Evolutionary conservation across 768 basidiomycete species (phyloP).

Genomic region (Termitomyces sp.): DNA sequence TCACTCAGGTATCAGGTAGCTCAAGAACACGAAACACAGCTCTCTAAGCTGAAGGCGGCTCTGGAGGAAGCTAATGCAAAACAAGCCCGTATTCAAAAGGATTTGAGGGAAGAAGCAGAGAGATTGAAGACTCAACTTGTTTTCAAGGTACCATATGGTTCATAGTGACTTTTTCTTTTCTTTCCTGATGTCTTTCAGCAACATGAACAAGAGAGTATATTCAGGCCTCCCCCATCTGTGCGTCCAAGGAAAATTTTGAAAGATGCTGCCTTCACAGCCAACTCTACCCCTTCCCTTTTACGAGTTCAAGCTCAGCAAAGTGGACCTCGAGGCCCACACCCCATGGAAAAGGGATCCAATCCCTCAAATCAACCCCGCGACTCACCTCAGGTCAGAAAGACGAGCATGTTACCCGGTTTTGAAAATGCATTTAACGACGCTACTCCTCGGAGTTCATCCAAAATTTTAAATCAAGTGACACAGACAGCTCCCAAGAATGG

Average conservation of each 20-base stretch:
- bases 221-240: slow-evolving; percentile 44
- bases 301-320: slow-evolving; percentile 27
- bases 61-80: slow-evolving; percentile 60
- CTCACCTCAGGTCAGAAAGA: slow-evolving; percentile 29
- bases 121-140: slow-evolving; percentile 62
- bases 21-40: slow-evolving; percentile 54
- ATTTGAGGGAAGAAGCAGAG: slow-evolving; percentile 66
- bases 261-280: slow-evolving; percentile 37
- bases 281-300: slow-evolving; percentile 35
- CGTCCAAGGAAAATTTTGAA: slow-evolving; percentile 35
- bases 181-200: slow-evolving; percentile 36
- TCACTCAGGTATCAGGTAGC: slow-evolving; percentile 34
- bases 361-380: slow-evolving; percentile 20
- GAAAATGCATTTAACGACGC: slow-evolving; percentile 48
- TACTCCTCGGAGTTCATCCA: slow-evolving; percentile 28
- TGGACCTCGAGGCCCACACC: slow-evolving; percentile 21
- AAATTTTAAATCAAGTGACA: slow-evolving; percentile 15
- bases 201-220: slow-evolving; percentile 60
- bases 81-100: slow-evolving; percentile 52
- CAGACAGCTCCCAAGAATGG: neutral
- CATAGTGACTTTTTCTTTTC: neutral
- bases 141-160: slow-evolving; percentile 52
- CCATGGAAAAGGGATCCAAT: slow-evolving; percentile 31
- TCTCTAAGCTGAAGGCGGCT: slow-evolving; percentile 51
- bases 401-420: slow-evolving; percentile 44